Conservation (phyloP, 2,329 filamentous ascomycete species). For the Microsporum canis region DNA sequence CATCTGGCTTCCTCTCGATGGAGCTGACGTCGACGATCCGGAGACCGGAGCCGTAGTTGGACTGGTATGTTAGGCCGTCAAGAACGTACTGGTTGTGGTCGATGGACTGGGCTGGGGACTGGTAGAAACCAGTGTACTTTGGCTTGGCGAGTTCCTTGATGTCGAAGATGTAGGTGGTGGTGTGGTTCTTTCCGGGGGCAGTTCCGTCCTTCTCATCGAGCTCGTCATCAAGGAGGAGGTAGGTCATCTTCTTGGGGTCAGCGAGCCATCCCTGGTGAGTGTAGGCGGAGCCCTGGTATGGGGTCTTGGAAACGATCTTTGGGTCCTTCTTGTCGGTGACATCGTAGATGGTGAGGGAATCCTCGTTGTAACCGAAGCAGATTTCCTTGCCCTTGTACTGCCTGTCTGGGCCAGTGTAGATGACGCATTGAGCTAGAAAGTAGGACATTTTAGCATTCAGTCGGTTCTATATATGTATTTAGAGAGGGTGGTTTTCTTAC, state of each 20-base stretch:
- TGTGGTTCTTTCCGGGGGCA: constrained; percentile 34
- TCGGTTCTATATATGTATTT: background rate
- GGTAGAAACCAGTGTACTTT: constrained; percentile 35
- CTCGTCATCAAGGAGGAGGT: constrained; percentile 44
- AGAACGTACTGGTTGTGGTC: constrained; percentile 43
- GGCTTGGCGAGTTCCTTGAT: constrained; percentile 36
- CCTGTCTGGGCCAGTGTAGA: constrained; percentile 43
- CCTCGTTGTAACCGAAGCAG: constrained; percentile 46
- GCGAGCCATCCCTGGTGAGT: constrained; percentile 49
- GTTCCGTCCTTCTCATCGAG: constrained; percentile 38
- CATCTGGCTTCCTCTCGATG: constrained; percentile 31
- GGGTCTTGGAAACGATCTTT: constrained; percentile 42
- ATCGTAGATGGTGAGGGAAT: constrained; percentile 19
- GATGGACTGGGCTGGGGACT: constrained; percentile 33
- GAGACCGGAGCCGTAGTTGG: constrained; percentile 43
- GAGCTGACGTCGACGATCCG: constrained; percentile 23
- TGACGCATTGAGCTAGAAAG: constrained; percentile 41
- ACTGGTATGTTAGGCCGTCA: constrained; percentile 38
- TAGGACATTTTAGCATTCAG: background rate
- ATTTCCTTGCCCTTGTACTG: constrained; percentile 41
- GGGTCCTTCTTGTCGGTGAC: constrained; percentile 16
- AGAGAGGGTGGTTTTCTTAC: constrained; percentile 4
- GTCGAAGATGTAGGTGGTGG: constrained; percentile 44
- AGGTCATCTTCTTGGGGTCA: constrained; percentile 33
- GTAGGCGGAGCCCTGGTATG: constrained; percentile 47